These are phyloP conservation scores for Fistulifera solaris DNA, from an alignment of 108 stramenopile genomes.

Conservation along the genomic window DNA sequence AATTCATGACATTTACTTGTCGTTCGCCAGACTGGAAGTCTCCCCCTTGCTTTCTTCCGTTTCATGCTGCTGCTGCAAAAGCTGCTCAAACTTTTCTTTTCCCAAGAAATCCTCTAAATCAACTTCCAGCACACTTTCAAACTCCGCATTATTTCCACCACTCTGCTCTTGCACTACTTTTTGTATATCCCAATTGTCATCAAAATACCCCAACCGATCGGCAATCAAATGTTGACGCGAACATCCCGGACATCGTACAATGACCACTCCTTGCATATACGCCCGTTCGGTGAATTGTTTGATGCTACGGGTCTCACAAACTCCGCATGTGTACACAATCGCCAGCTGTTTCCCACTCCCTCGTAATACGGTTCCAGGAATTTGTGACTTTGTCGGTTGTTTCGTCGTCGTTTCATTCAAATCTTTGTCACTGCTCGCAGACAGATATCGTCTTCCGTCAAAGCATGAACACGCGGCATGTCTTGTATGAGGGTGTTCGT, in stretches of 20 bases:
- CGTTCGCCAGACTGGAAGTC: too few species aligned
- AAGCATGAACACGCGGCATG: too few species aligned
- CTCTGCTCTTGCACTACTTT: conserved; percentile 16
- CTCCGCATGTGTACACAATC: conserved; percentile 85
- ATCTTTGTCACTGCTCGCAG: too few species aligned
- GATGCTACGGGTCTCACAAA: conserved; percentile 93
- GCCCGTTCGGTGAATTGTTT: conserved; percentile 91
- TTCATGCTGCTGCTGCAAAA: background rate
- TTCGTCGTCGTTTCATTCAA: background rate
- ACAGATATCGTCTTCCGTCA: too few species aligned
- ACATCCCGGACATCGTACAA: conserved; percentile 92
- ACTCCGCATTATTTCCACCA: conserved; percentile 28
- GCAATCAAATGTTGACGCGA: conserved; percentile 93
- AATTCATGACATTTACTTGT: too few species aligned
- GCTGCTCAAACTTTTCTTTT: conserved; percentile 12
- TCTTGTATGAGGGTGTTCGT: too few species aligned
- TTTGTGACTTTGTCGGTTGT: conserved; percentile 7
- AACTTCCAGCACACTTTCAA: conserved; percentile 69
- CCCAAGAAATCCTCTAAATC: conserved; percentile 67
- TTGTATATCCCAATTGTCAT: conserved; percentile 70
- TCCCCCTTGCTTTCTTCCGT: too few species aligned
- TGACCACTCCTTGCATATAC: conserved; percentile 89
- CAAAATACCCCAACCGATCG: conserved; percentile 82
- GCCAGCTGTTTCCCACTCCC: conserved; percentile 68
- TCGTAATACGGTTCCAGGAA: conserved; percentile 32